Evolutionary conservation across 225 moss, liverwort and hornwort species (phyloP), one percentile per base, ranked within the genome.

Genomic region (Rhytidiadelphus loreus): DNA sequence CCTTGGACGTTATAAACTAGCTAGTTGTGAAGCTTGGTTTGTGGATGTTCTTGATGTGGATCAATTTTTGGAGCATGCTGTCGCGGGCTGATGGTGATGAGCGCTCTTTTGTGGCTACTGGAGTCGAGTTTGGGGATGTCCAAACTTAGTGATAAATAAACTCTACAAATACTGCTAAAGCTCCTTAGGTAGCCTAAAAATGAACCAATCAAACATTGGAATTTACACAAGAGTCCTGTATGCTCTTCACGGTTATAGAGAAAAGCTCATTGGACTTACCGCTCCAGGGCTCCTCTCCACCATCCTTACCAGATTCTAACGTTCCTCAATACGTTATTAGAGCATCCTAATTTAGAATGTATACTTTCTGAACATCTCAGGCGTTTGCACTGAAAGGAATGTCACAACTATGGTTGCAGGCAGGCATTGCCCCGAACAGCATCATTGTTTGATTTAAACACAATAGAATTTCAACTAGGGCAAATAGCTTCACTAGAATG

Each of bases 381-480:
- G n/a, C 11, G 26, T n/a, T 39, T 39, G 69, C 29, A 46, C 57
- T 18, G 23, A 58, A 39, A 60, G 43, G 53, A 25, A 76, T 18
- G 11, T 80, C 69, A 65, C 66, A 70, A n/a, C n/a, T n/a, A n/a
- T n/a, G n/a, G n/a, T n/a, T 65, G 79, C 92, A 90, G 53, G 71
- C 88, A 88, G 81, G 62, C 88, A 84, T 70, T 90, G 84, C 76
- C 87, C 86, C 81, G 81, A 50, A 81, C 83, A 84, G 59, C 56
- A 69, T 86, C 61, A 83, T 39, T 65, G 80, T 86, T 86, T 66
- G 58, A 52, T 78, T 73, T 72, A 59, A 66, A 68, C 66, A 68
- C 25, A 10, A 16, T 25, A n/a, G 11, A 57, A 56, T n/a, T 56
- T 57, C 7, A 37, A 25, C 25, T 25, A 17, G 26, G 56, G 17